Evolutionary conservation across 1,284 basidiomycete species (phyloP), one percentile per base, ranked within the genome.

Genomic region (Naganishia sp.): DNA sequence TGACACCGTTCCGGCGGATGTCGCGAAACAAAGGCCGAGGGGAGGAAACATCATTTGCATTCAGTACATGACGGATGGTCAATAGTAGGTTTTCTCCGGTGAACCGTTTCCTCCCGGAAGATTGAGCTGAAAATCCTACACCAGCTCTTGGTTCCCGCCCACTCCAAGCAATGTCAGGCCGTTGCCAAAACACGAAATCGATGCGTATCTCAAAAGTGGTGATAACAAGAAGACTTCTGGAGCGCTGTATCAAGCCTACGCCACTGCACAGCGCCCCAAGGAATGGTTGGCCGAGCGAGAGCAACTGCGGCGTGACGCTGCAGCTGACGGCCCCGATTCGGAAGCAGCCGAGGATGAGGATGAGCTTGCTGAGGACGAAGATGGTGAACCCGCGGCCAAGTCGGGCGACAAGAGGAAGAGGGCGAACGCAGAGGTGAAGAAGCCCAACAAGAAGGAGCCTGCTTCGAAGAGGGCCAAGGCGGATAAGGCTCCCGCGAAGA

Each of bases 41-140:
- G 51, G 41, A 15, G 46, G 46, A n/a, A 41, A 21, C 18, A 31
- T 55, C 73, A 88, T 90, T 78, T 91, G 89, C 73, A 86, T 94
- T 50, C 83, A 86, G 72, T 95, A 94, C 85, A 94, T 94, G 84
- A 91, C 92, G 42, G 86, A 85, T 45, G 92, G 90, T 64, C 93
- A 97, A 81, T 91, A 88, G 94, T 96, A 73, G 79, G 92, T 86
- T 23, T 49, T n/a, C 46, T 18, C 2, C 32, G 15, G 10, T 17
- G 39, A 25, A 5, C 13, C n/a, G 39, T 41, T 28, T 28, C 28
- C 28, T 28, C 28, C 28, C 31, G 7, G 25, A 43, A 47, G 45
- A 58, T 58, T 31, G 28, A 3, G 6, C 31, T 21, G 32, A 17
- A 43, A 21, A 13, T 32, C 11, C 13, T 11, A 1, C 28, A 28